phyloP scores from a whole-genome alignment of 345 rosid genomes.

The Eutrema heterophyllum region DNA sequence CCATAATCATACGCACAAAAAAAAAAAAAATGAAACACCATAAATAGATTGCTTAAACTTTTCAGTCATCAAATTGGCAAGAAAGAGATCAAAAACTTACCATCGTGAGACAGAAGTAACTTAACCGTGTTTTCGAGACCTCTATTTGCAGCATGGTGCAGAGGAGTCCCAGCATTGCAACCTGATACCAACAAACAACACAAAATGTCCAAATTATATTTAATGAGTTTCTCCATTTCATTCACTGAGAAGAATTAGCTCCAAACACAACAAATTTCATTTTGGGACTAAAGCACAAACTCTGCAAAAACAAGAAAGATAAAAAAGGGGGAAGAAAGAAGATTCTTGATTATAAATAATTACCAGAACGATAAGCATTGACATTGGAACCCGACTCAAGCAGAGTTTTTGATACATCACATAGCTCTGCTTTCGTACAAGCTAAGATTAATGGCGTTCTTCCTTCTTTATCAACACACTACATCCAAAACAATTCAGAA shows the following conservation, averaged over 20 bases:
- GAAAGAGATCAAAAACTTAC: slow-evolving; percentile 27
- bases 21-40: too few species aligned
- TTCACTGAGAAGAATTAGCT: too few species aligned
- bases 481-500: background rate
- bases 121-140: slow-evolving; percentile 73
- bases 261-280: too few species aligned
- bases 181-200: slow-evolving; percentile 37
- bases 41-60: too few species aligned
- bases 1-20: background rate
- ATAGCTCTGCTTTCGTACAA: slow-evolving; percentile 56
- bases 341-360: background rate
- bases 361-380: slow-evolving; percentile 82
- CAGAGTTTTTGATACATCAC: slow-evolving; percentile 64
- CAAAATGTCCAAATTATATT: background rate
- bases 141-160: slow-evolving; percentile 92
- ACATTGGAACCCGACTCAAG: slow-evolving; percentile 79
- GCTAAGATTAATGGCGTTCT: slow-evolving; percentile 47
- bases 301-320: background rate
- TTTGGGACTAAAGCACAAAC: too few species aligned
- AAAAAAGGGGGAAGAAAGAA: background rate
- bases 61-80: background rate
- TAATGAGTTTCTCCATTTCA: too few species aligned
- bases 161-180: slow-evolving; percentile 79
- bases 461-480: slow-evolving; percentile 21
- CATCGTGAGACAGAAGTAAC: slow-evolving; percentile 77